Conservation (phyloP, 1,284 basidiomycete species). For the Tilletia horrida region DNA sequence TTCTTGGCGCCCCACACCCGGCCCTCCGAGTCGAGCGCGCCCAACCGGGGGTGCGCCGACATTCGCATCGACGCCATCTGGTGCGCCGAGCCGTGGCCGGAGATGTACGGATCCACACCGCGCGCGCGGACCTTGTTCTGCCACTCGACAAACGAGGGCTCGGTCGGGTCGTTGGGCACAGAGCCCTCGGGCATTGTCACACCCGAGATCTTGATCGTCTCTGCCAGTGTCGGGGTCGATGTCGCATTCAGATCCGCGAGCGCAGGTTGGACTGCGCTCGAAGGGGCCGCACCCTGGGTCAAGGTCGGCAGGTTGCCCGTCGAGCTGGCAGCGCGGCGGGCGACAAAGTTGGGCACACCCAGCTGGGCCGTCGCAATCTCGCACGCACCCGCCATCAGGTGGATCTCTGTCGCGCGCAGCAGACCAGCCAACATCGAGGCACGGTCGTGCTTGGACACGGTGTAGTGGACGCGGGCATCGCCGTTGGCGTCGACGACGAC, state of each 20-base stretch:
- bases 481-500: slow-evolving; percentile 55
- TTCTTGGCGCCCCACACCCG: slow-evolving; percentile 57
- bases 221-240: slow-evolving; percentile 14
- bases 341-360: slow-evolving; percentile 43
- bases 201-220: slow-evolving; percentile 42
- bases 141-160: slow-evolving; percentile 48
- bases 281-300: neutral
- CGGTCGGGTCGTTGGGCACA: slow-evolving; percentile 39
- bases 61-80: slow-evolving; percentile 58
- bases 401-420: slow-evolving; percentile 55
- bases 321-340: slow-evolving; percentile 18
- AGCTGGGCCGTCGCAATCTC: slow-evolving; percentile 56
- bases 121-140: slow-evolving; percentile 40
- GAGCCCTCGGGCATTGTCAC: slow-evolving; percentile 39
- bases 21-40: slow-evolving; percentile 56
- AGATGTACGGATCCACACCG: slow-evolving; percentile 35
- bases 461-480: slow-evolving; percentile 56
- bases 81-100: slow-evolving; percentile 45
- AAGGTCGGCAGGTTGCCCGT: neutral
- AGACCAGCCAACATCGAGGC: slow-evolving; percentile 55
- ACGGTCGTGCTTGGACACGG: slow-evolving; percentile 55
- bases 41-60: slow-evolving; percentile 50
- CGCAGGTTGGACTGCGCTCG: neutral
- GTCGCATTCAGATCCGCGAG: neutral
- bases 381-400: slow-evolving; percentile 56